Evolutionary conservation across 768 basidiomycete genomes (phyloP).

Genomic region (Cystobasidium tubakii): DNA sequence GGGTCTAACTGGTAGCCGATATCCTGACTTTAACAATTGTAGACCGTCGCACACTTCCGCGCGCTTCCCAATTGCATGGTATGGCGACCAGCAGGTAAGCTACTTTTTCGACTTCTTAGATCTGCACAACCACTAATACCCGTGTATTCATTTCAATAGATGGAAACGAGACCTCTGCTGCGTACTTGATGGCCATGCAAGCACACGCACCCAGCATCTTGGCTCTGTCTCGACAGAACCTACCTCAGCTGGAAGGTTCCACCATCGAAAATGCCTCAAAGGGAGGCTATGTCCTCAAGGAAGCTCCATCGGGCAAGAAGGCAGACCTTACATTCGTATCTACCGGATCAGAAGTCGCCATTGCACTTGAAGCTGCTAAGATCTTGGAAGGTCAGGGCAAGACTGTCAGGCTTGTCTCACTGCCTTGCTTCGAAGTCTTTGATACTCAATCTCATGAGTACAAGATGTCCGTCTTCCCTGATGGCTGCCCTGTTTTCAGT

Average conservation of each 20-base stretch:
- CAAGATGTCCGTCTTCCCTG: slow-evolving; percentile 70
- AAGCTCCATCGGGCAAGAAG: slow-evolving; percentile 55
- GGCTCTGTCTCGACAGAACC: slow-evolving; percentile 68
- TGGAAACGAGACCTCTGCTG: slow-evolving; percentile 93
- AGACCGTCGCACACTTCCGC: slow-evolving; percentile 78
- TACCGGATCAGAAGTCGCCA: slow-evolving; percentile 79
- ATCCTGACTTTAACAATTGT: too few species aligned
- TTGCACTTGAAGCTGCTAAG: slow-evolving; percentile 78
- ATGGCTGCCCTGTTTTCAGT: neutral
- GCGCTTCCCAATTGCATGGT: slow-evolving; percentile 86
- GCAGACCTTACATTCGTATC: slow-evolving; percentile 86
- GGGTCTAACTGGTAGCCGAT: too few species aligned
- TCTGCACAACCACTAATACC: neutral
- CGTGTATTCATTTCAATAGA: slow-evolving; percentile 67
- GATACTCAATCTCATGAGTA: slow-evolving; percentile 75
- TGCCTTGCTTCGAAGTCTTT: slow-evolving; percentile 82
- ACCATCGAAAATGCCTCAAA: slow-evolving; percentile 72
- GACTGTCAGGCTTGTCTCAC: slow-evolving; percentile 73
- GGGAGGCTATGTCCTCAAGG: slow-evolving; percentile 85
- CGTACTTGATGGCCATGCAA: slow-evolving; percentile 75
- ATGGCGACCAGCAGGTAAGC: slow-evolving; percentile 47
- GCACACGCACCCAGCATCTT: slow-evolving; percentile 73
- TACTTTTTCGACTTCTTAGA: neutral
- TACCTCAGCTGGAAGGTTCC: slow-evolving; percentile 84
- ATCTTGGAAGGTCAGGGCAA: slow-evolving; percentile 70